Conservation (phyloP, 768 basidiomycete species). For the Leucocoprinus birnbaumii region DNA sequence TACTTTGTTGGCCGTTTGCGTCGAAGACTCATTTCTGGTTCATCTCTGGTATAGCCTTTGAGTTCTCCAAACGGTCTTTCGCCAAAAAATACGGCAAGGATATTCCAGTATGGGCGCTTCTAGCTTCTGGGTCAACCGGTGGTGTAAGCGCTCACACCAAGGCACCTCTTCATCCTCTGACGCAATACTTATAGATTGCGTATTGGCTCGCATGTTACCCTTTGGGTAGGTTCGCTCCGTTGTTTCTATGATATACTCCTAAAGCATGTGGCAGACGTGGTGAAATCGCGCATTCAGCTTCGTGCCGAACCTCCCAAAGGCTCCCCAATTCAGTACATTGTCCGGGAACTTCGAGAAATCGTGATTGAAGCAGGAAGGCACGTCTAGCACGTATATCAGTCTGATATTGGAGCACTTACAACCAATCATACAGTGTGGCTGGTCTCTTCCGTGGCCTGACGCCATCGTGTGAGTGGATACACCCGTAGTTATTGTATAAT, state of each 20-base stretch:
- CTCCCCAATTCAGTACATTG: slow-evolving; percentile 75
- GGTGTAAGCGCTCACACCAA: slow-evolving; percentile 48
- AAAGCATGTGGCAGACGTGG: slow-evolving; percentile 57
- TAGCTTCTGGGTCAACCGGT: slow-evolving; percentile 81
- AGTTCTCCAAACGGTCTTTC: slow-evolving; percentile 84
- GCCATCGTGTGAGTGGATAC: slow-evolving; percentile 62
- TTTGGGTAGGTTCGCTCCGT: slow-evolving; percentile 46
- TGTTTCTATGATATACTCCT: background rate
- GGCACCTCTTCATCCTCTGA: background rate
- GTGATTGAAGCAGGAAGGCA: slow-evolving; percentile 72
- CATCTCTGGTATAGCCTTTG: slow-evolving; percentile 56
- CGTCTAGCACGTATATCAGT: slow-evolving; percentile 26
- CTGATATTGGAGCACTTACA: background rate
- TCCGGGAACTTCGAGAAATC: slow-evolving; percentile 61
- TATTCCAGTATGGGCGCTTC: slow-evolving; percentile 81
- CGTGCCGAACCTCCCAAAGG: slow-evolving; percentile 70
- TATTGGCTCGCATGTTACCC: slow-evolving; percentile 97
- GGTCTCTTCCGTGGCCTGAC: slow-evolving; percentile 75
- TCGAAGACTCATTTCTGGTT: slow-evolving; percentile 7
- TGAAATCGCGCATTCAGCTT: slow-evolving; percentile 89
- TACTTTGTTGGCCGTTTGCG: background rate
- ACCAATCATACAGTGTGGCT: slow-evolving; percentile 28
- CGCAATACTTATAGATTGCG: slow-evolving; percentile 48
- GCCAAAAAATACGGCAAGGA: slow-evolving; percentile 56
- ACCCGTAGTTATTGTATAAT: background rate